Base-by-base conservation (phyloP, 306 rosid species). In the Hippophae tibetana region DNA sequence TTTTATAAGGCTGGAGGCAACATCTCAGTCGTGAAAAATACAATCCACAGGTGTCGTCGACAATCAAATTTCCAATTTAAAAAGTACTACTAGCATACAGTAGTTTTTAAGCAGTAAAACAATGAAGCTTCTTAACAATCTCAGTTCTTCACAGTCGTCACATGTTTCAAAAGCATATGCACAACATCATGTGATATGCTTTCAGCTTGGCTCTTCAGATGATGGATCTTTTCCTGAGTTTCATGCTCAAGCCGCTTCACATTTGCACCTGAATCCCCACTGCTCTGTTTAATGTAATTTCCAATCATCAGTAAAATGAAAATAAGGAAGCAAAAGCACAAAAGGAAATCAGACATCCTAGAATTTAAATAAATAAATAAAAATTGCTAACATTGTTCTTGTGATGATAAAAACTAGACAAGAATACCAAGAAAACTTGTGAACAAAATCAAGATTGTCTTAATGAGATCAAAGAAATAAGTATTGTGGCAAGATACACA, bases 261-360 rank as follows among this genome's bases (percentile, higher is more conserved):
- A 67, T 88, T 92, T 18, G 97, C 99, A 61, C 95, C 96, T 43
- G 99, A 92, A 70, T 88, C 96, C 63, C 99, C 97, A 59, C 89
- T 88, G 78, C 82, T 84, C 95, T 92, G 84, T 38, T 56, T 43
- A 38, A 25, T 8, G 5, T 10, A 13, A 43, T 1, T 64, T 47
- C 53, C 25, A 13, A 38, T 40, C 10, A 13, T 13, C 47, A n/a
- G 0, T 10, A 40, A 63, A 52, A 42, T 12, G 11, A 31, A 31
- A 31, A 63, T 7, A 9, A 6, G 40, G 31, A 2, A 31, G 3
- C 27, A 8, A 27, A 25, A 10, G 7, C 47, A 27, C 42, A 59
- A 9, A 10, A 10, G 18, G 14, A 2, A 44, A 44, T 9, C 25
- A 25, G 1, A 25, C 23, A 52, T 26, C 42, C 18, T 13, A 25